These are phyloP conservation scores for Lodderomyces elongisporus DNA, from an alignment of 1,139 yeast species.

Conservation along the genomic window DNA sequence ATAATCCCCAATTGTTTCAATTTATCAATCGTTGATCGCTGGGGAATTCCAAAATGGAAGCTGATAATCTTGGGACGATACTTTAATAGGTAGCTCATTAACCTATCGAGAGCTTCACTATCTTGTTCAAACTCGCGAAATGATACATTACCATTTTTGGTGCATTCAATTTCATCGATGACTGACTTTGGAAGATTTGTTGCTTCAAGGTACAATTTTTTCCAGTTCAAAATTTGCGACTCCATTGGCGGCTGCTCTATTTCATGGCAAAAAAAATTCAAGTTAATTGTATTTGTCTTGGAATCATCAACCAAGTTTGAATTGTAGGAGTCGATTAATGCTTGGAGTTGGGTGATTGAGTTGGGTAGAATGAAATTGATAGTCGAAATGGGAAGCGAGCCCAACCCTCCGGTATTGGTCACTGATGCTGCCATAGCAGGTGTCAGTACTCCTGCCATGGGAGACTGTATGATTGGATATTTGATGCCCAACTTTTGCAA, in stretches of 20 bases:
- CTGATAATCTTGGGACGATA: constrained; percentile 34
- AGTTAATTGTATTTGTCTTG: constrained; percentile 25
- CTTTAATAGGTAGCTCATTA: constrained; percentile 12
- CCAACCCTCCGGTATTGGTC: constrained; percentile 38
- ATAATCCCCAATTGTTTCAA: constrained; percentile 43
- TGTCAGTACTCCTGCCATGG: constrained; percentile 52
- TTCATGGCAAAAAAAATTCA: constrained; percentile 46
- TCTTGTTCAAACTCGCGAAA: constrained; percentile 27
- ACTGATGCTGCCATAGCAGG: constrained; percentile 36
- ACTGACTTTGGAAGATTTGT: constrained; percentile 6
- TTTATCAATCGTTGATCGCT: constrained; percentile 29
- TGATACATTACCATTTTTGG: constrained; percentile 27
- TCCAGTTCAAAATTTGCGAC: constrained; percentile 22
- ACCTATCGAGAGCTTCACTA: constrained; percentile 7
- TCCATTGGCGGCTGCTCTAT: constrained; percentile 16
- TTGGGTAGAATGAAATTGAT: constrained; percentile 17
- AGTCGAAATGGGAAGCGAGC: constrained; percentile 41
- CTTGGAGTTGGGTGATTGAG: constrained; percentile 7
- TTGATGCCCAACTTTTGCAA: constrained; percentile 16
- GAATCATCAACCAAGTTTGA: not conserved
- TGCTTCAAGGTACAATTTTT: constrained; percentile 13
- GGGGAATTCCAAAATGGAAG: constrained; percentile 48
- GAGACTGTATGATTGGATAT: constrained; percentile 45
- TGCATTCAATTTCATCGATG: constrained; percentile 12
- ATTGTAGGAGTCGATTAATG: constrained; percentile 1